These are phyloP conservation scores for Pulicaria dysenterica DNA, from an alignment of 129 eudicot genomes.

Conservation along the genomic window DNA sequence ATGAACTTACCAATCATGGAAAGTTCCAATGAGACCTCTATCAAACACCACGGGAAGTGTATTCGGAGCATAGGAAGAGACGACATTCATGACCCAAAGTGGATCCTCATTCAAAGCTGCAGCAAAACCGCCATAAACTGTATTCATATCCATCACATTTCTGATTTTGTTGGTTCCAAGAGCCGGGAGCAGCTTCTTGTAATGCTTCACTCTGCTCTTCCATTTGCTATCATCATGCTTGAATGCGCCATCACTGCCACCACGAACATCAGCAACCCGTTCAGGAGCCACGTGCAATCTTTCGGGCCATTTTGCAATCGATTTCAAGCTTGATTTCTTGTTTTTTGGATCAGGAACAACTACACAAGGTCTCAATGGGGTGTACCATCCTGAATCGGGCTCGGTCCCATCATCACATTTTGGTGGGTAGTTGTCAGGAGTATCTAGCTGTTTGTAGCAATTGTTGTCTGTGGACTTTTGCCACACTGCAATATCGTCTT, in stretches of 20 bases:
- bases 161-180: constrained; percentile 82
- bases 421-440: constrained; percentile 80
- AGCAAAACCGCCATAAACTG: constrained; percentile 88
- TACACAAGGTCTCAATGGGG: constrained; percentile 88
- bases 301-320: constrained; percentile 84
- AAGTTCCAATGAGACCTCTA: constrained; percentile 89
- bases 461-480: constrained; percentile 66
- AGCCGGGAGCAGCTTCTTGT: constrained; percentile 83
- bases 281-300: constrained; percentile 77
- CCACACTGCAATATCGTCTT: constrained; percentile 97
- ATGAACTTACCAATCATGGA: constrained; percentile 83
- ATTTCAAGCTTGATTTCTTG: constrained; percentile 52
- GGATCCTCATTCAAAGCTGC: constrained; percentile 77
- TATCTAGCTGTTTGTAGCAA: constrained; percentile 81
- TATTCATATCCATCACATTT: constrained; percentile 98
- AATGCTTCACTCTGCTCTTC: constrained; percentile 81
- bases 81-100: constrained; percentile 95
- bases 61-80: constrained; percentile 85
- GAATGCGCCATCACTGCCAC: constrained; percentile 87
- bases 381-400: constrained; percentile 95
- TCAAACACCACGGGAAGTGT: constrained; percentile 87
- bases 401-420: constrained; percentile 96
- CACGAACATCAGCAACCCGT: constrained; percentile 68
- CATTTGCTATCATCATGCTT: constrained; percentile 82
- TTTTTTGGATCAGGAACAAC: constrained; percentile 67